Evolutionary conservation across 2,329 filamentous ascomycete species (phyloP).

Genomic region (Microdochium nivale): DNA sequence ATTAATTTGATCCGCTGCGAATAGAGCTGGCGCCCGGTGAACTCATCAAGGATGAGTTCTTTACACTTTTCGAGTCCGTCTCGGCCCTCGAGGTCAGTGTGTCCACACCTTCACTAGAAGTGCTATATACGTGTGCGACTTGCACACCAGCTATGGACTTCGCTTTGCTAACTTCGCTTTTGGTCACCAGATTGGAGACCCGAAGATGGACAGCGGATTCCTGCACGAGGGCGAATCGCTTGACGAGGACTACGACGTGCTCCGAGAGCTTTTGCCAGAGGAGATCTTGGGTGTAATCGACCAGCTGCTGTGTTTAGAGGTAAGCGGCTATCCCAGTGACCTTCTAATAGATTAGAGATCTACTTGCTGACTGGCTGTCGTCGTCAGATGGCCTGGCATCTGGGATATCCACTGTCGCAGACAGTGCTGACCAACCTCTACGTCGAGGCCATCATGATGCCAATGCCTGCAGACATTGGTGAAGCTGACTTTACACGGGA

Average conservation of each 20-base stretch:
- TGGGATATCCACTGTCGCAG: slow-evolving; percentile 90
- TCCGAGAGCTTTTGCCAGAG: slow-evolving; percentile 57
- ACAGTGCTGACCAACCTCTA: slow-evolving; percentile 91
- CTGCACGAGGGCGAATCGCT: slow-evolving; percentile 70
- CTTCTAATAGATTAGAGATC: too few species aligned
- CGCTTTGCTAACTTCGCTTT: not conserved
- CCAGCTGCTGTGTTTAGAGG: slow-evolving; percentile 82
- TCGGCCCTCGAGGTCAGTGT: slow-evolving; percentile 60
- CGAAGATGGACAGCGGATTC: slow-evolving; percentile 96
- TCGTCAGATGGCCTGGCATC: slow-evolving; percentile 86
- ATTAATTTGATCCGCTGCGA: slow-evolving; percentile 12
- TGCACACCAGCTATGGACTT: not conserved
- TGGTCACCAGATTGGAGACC: slow-evolving; percentile 78
- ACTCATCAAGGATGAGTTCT: slow-evolving; percentile 86
- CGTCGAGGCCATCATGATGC: slow-evolving; percentile 73
- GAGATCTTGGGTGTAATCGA: slow-evolving; percentile 93
- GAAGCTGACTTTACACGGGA: slow-evolving; percentile 53
- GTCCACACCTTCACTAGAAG: not conserved
- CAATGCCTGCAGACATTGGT: slow-evolving; percentile 53
- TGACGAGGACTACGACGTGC: slow-evolving; percentile 74
- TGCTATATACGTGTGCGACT: not conserved
- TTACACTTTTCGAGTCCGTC: slow-evolving; percentile 91
- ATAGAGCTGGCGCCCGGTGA: slow-evolving; percentile 70
- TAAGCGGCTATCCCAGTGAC: slow-evolving; percentile 23
- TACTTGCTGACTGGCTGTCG: slow-evolving; percentile 1